Evolutionary conservation across 169 alveolate genomes (phyloP).

Genomic region (Plasmodium blacklocki): DNA sequence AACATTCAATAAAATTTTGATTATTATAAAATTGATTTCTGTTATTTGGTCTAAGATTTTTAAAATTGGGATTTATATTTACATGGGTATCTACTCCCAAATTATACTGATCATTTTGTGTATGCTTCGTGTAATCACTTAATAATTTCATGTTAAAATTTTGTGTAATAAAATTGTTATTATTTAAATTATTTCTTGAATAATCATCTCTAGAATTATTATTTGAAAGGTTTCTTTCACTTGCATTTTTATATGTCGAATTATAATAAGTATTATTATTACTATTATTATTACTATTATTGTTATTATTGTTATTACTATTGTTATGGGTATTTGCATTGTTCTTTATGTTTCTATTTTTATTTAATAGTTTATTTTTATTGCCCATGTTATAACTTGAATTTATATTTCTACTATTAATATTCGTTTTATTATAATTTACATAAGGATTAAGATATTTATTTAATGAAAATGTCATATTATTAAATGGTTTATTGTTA

Average conservation of each 20-base stretch:
- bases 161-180: conserved; percentile 9
- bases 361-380: background rate
- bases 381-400: background rate
- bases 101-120: background rate
- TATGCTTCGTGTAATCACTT: conserved; percentile 8
- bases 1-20: conserved; percentile 40
- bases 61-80: background rate
- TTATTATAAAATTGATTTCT: background rate
- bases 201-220: background rate
- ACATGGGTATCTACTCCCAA: background rate
- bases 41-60: background rate
- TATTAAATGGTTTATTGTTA: conserved; percentile 34
- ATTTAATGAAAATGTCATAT: conserved; percentile 49
- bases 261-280: background rate
- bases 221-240: no score
- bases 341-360: background rate
- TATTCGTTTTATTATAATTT: conserved; percentile 5
- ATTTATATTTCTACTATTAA: conserved; percentile 4
- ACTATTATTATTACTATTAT: background rate
- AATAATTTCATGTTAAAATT: conserved; percentile 16
- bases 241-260: background rate
- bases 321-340: background rate
- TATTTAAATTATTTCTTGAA: background rate
- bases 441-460: conserved; percentile 29
- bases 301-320: background rate